A percentile compares a stretch with the other conserved stretches of the same genome.
Evolutionary conservation across 352 stramenopile species (phyloP).

Genomic region (Phytophthora quininea): DNA sequence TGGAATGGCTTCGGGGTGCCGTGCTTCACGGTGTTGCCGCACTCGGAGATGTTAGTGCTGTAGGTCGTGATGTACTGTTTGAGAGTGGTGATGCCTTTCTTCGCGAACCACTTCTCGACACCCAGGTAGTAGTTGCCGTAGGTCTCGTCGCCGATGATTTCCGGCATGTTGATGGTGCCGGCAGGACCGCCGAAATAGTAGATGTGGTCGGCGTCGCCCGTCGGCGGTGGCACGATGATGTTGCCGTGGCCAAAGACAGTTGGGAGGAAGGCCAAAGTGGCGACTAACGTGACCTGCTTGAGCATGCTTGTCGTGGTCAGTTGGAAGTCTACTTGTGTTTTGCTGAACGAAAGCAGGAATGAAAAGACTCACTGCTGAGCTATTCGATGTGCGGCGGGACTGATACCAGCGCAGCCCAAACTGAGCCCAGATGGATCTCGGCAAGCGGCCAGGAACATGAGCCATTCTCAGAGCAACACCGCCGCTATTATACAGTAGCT

Average conservation of each 20-base stretch:
- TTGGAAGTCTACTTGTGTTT: background rate
- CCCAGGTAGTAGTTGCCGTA: conserved; percentile 25
- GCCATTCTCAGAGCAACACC: too few relatives aligned
- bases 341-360: background rate
- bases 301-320: conserved; percentile 3
- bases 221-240: conserved; percentile 30
- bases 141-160: conserved; percentile 15
- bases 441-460: too few relatives aligned
- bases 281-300: background rate
- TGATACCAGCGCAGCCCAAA: too few relatives aligned
- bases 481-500: too few relatives aligned
- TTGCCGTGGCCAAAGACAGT: conserved; percentile 26
- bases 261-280: conserved; percentile 11
- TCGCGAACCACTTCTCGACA: conserved; percentile 19
- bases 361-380: background rate
- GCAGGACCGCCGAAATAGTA: conserved; percentile 24
- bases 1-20: conserved; percentile 7
- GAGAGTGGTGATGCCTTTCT: conserved; percentile 17
- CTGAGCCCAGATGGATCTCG: too few relatives aligned
- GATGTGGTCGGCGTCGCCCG: conserved; percentile 17
- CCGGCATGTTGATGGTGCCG: conserved; percentile 19
- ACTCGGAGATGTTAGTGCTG: conserved; percentile 16
- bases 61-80: conserved; percentile 26
- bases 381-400: too few relatives aligned
- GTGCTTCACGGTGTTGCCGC: conserved; percentile 17